Conservation (phyloP, 768 basidiomycete genomes). For the Suillus clintonianus region DNA sequence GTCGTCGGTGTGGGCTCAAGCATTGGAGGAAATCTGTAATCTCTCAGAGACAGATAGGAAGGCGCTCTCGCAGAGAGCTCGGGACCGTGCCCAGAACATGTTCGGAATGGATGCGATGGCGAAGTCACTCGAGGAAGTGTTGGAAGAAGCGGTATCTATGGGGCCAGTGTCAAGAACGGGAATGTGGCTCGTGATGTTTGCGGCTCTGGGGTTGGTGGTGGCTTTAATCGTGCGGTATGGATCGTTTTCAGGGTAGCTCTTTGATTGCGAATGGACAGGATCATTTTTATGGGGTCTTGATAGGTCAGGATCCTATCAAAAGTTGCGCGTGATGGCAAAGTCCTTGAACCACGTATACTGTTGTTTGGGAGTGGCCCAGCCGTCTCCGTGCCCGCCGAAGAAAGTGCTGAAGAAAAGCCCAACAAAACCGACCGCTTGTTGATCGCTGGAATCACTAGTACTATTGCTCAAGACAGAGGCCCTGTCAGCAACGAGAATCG, state of each 20-base stretch:
- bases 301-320: conserved; percentile 12
- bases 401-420: conserved; percentile 83
- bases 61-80: conserved; percentile 56
- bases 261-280: not conserved
- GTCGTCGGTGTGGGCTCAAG: conserved; percentile 67
- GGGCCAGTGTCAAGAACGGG: conserved; percentile 38
- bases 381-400: conserved; percentile 71
- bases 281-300: not conserved
- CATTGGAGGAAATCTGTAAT: conserved; percentile 59
- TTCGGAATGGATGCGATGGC: conserved; percentile 85
- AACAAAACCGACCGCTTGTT: conserved; percentile 39
- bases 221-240: conserved; percentile 22
- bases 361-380: conserved; percentile 71
- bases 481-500: not conserved
- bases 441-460: not conserved
- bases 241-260: conserved; percentile 14
- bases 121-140: conserved; percentile 51
- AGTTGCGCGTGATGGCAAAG: conserved; percentile 48
- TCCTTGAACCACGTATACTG: conserved; percentile 80
- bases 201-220: conserved; percentile 24
- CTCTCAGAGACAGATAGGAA: conserved; percentile 43
- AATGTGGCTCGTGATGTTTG: conserved; percentile 5
- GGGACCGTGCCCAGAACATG: conserved; percentile 55
- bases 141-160: conserved; percentile 57
- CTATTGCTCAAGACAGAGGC: not conserved